Conservation (phyloP, 1,284 basidiomycete genomes). For the Cystobasidium pallidum region DNA sequence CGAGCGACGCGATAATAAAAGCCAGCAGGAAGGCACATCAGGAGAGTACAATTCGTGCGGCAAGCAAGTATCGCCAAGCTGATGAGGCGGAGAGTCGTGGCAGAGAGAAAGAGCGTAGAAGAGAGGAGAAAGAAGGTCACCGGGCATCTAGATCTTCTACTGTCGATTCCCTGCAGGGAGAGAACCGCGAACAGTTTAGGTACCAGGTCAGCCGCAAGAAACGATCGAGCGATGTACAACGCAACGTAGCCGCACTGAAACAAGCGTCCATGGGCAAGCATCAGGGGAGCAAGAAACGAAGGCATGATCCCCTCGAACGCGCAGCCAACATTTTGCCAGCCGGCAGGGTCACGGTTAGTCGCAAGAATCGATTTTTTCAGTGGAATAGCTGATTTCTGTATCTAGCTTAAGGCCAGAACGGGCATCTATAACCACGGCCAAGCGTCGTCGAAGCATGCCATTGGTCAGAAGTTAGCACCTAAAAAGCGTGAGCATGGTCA, state of each 20-base stretch:
- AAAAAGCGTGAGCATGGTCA: not conserved
- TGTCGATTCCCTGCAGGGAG: not conserved
- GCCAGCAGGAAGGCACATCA: slow-evolving; percentile 4
- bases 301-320: slow-evolving; percentile 28
- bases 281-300: not conserved
- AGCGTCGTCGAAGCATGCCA: slow-evolving; percentile 9
- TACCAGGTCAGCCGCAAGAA: not conserved
- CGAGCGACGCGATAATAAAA: slow-evolving; percentile 4
- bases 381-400: not conserved
- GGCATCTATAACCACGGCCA: slow-evolving; percentile 40
- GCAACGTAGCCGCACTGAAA: slow-evolving; percentile 1
- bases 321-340: slow-evolving; percentile 32
- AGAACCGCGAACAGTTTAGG: not conserved
- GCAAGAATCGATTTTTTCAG: not conserved
- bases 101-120: not conserved
- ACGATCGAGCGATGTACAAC: not conserved
- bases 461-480: not conserved
- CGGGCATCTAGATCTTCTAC: not conserved
- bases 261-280: not conserved
- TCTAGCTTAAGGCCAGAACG: slow-evolving; percentile 35
- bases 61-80: slow-evolving; percentile 1
- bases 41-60: not conserved
- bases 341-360: slow-evolving; percentile 20
- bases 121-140: not conserved
- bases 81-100: not conserved